Evolutionary conservation across 257 asterid genomes (phyloP), one percentile per base, ranked within the genome.

Genomic region (Forsythia viridissima): DNA sequence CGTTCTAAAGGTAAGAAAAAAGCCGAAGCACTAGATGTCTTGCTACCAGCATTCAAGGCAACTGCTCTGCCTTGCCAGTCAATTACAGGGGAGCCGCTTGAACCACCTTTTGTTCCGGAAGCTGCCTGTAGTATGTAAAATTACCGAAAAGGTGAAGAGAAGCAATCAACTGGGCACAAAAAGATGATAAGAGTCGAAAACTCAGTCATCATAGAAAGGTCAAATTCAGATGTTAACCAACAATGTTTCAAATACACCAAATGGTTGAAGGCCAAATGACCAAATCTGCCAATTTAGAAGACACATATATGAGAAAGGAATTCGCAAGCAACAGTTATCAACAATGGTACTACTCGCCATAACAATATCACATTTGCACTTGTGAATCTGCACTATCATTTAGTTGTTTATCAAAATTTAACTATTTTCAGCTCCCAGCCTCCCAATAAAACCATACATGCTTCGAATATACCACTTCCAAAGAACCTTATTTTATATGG

Each of bases 41-140:
- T 96, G 88, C 99, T 88, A 85, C 99, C 99, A 79, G 99, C 97
- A 96, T 96, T 96, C 91, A 96, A 88, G 78, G 98, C 99, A 76
- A 93, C 96, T 69, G 97, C 99, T 89, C 98, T 92, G 76, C 99
- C 99, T 86, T 91, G 97, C 96, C 98, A 96, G 87, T 96, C 97
- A 85, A 96, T 96, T 72, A 93, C 99, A 48, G 99, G 99, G 79
- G 99, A 96, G 75, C 99, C 99, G 88, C 99, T 96, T 83, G 99
- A 96, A 80, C 99, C 99, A 55, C 99, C 99, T 90, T 93, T 96
- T 20, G 99, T 96, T 82, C 99, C 99, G 21, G 99, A 96, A 85
- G 99, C 99, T 51, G 99, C 99, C 99, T 96, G 89, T 72, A 46
- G 67, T 73, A 76, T 76, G 13, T 44, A 68, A 48, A 76, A 41